Evolutionary conservation across 2,329 filamentous ascomycete species (phyloP), one percentile per base, ranked within the genome.

Genomic region (Beauveria asiatica): DNA sequence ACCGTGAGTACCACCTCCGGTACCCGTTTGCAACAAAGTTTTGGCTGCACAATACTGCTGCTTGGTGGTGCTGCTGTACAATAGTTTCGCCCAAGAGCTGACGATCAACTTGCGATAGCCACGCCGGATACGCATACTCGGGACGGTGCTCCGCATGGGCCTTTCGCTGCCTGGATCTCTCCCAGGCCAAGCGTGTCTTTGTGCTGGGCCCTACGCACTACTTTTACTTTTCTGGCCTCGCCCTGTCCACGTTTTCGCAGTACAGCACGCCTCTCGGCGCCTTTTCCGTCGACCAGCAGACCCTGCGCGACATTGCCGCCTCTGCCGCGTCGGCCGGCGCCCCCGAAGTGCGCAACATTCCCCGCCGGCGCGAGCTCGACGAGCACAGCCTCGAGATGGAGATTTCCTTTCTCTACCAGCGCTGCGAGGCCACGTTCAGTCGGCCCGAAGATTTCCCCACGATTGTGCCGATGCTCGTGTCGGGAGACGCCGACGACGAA

Each of bases 311-410:
- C 62, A 74, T 90, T 19, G 69, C 78, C 57, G 68, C 73, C 2
- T 70, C 65, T 0, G 64, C 54, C 42, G 48, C 37, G 41, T 10
- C 33, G 23, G 16, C 33, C 9, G 10, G 65, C 65, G 48, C 77
- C 76, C n/a, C 75, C 89, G 70, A 74, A 80, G 39, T 54, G 30
- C 48, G 60, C 19, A 76, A 80, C 57, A 94, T 97, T 78, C 83
- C 82, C 1, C 74, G 73, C 19, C 68, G 76, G 4, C 78, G 85
- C 6, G 94, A 99, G 68, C 83, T 91, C 63, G 81, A 83, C 5
- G 94, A 99, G 74, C 94, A 99, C 74, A 96, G 90, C 56, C 82
- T 97, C 1, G 94, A 99, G 77, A 96, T 99, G 88, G 94, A 99
- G 67, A 80, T 97, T 9, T 93, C 94, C 0, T 97, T 95, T 69